Base-by-base conservation (phyloP, 2,329 filamentous ascomycete genomes). In the Cercospora citrullina region DNA sequence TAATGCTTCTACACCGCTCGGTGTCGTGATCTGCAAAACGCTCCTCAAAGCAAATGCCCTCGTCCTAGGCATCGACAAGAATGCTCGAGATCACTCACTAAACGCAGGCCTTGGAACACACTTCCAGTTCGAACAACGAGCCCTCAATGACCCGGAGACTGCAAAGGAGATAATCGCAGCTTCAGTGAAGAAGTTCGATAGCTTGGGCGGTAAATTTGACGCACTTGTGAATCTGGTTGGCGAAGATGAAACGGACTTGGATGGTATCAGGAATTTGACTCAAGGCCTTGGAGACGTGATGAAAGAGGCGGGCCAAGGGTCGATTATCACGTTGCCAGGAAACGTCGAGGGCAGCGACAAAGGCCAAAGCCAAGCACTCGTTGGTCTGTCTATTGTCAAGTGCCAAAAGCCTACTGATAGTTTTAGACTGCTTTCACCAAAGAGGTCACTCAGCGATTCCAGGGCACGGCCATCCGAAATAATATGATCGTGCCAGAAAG, bases 41-140 rank as follows among this genome's bases (percentile, higher is more conserved):
- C 59, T 73, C 10, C 63, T 73, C 18, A 73, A 73, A 51, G 72
- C 72, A 1, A 73, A 73, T 33, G 72, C 72, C 5, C 51, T 73
- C 8, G 72, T 73, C 1, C 65, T 73, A 9, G 72, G 72, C n/a
- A 65, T 73, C 31, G 72, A 73, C 57, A 65, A 60, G 4, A 57
- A 51, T 23, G 31, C 67, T 9, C 64, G 66, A 61, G 71, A 73
- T 59, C 12, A 57, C 28, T 65, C 71, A 6, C 51, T 73, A 16
- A 71, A 70, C 45, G 69, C 72, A 30, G 71, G 68, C 9, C 64
- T 68, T 4, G 71, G 71, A 6, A 73, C 71, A 9, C 72, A 73
- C 53, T 73, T 73, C 42, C 72, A 73, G 31, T 73, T 70, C 33
- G 65, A 70, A 55, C 53, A 69, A 66, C 57, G 62, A 31, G 65